Evolutionary conservation across 2,329 filamentous ascomycete species (phyloP), one percentile per base, ranked within the genome.

Genomic region (Aspergillus glaucus): DNA sequence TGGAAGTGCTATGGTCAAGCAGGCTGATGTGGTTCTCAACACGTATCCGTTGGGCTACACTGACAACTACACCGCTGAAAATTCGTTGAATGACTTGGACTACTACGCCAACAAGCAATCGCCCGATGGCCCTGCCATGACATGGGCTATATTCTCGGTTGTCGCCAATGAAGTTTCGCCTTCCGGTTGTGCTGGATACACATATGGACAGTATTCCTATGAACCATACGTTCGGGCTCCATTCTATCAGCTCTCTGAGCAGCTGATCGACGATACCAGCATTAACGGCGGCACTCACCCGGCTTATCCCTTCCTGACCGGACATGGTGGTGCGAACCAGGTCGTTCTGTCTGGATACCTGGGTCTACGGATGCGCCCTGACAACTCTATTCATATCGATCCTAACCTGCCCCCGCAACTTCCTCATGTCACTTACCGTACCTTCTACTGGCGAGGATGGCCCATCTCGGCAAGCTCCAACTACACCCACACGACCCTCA

Each of bases 101-200:
- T 87, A 86, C 72, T 87, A 87, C 58, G 83, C 85, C 4, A 79
- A 79, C 41, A 84, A 82, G 47, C 84, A 87, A 64, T 85, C 82
- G 1, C 69, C 78, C 1, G 77, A 86, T 55, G 85, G 85, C 0
- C 85, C 85, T 1, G 85, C 80, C 3, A 88, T 88, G 85, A 87
- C 85, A 1, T 88, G 85, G 64, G 81, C 81, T 8, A 80, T 85
- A 8, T 87, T 86, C 64, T 79, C 80, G 43, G 79, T 87, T 43
- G 79, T 82, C 26, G 83, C 84, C 12, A 85, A 83, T 49, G 75
- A 80, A 43, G 73, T 86, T 9, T 82, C 81, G 1, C 79, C 78
- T 2, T 84, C 82, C 2, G 85, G 85, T 2, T 87, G 85, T 62
- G 80, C 83, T 1, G 77, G 80, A 3, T 86, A 81, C 61, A 87